A percentile compares a stretch with the other conserved stretches of the same genome.
Conservation (phyloP, 225 moss, liverwort and hornwort genomes). For the Lunularia cruciata region DNA sequence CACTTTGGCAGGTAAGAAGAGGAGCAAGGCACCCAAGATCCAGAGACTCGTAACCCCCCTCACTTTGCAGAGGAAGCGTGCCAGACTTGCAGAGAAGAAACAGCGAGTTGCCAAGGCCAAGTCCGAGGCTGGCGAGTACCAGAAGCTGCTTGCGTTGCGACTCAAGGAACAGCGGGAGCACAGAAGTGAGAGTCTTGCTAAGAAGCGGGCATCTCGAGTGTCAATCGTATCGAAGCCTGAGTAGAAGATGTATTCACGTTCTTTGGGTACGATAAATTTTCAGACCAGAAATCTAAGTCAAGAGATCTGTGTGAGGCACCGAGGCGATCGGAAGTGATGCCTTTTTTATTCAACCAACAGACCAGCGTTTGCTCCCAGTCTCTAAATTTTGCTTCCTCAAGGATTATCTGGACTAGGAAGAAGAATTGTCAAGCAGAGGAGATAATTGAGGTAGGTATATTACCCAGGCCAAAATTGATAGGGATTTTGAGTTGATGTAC, state of each 20-base stretch:
- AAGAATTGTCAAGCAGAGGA: slow-evolving; percentile 15
- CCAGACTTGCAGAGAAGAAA: slow-evolving; percentile 37
- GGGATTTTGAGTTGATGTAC: slow-evolving; percentile 18
- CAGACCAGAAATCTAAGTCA: neutral
- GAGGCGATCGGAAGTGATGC: neutral
- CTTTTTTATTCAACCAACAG: neutral
- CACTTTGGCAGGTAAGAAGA: slow-evolving; percentile 28
- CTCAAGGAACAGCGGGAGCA: slow-evolving; percentile 37
- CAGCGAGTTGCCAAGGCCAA: slow-evolving; percentile 26
- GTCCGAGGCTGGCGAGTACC: slow-evolving; percentile 30
- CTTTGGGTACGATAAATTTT: neutral
- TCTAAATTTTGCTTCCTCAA: neutral
- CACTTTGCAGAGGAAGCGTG: slow-evolving; percentile 28
- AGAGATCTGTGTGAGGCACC: neutral
- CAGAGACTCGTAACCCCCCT: slow-evolving; percentile 43
- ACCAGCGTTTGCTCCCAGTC: neutral
- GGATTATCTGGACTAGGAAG: slow-evolving; percentile 11
- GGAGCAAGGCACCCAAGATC: slow-evolving; percentile 40
- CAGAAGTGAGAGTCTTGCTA: slow-evolving; percentile 33
- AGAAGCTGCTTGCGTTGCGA: slow-evolving; percentile 27
- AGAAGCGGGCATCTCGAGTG: slow-evolving; percentile 34
- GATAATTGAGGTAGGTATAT: slow-evolving; percentile 12
- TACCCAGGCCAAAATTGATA: neutral
- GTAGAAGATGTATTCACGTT: neutral
- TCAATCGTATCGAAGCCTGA: slow-evolving; percentile 16